phyloP scores from a whole-genome alignment of 2,329 filamentous ascomycete genomes.

The Aspergillus glaucus region DNA sequence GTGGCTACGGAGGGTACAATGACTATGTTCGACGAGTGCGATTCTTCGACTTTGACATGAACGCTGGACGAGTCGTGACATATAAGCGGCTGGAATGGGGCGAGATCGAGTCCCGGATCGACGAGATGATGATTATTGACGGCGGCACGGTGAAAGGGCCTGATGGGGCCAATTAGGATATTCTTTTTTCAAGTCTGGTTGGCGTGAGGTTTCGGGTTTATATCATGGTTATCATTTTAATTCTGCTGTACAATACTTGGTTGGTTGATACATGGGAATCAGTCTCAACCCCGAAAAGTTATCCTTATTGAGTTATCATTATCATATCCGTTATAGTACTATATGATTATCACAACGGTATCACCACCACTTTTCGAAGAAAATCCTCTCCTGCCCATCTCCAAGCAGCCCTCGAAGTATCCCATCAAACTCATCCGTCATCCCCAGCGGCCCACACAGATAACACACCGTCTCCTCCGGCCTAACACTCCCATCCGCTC shows the following conservation, averaged over 20 bases:
- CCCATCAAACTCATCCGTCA: constrained; percentile 62
- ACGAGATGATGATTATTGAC: constrained; percentile 58
- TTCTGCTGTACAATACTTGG: not conserved
- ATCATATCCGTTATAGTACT: not conserved
- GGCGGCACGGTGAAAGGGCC: constrained; percentile 46
- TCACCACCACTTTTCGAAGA: constrained; percentile 62
- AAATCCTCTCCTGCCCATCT: constrained; percentile 44
- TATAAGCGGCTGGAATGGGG: constrained; percentile 82
- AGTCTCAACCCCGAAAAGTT: not conserved
- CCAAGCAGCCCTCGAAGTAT: constrained; percentile 32
- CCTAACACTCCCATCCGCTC: constrained; percentile 21
- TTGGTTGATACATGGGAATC: not conserved
- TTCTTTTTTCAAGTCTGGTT: not conserved
- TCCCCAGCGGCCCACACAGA: constrained; percentile 60
- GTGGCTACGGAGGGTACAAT: constrained; percentile 88
- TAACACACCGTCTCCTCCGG: constrained; percentile 50
- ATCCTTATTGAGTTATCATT: not conserved
- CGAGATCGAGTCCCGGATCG: constrained; percentile 46
- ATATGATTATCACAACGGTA: not conserved
- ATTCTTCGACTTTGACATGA: constrained; percentile 90
- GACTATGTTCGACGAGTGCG: constrained; percentile 77
- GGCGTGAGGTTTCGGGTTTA: not conserved
- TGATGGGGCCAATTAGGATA: constrained; percentile 1
- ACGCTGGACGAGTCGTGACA: constrained; percentile 78
- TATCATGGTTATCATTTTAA: not conserved